Percentiles rank a stretch among this genome's conserved stretches.
phyloP scores from a whole-genome alignment of 805 yeast genomes.

The Metschnikowia borealis region DNA sequence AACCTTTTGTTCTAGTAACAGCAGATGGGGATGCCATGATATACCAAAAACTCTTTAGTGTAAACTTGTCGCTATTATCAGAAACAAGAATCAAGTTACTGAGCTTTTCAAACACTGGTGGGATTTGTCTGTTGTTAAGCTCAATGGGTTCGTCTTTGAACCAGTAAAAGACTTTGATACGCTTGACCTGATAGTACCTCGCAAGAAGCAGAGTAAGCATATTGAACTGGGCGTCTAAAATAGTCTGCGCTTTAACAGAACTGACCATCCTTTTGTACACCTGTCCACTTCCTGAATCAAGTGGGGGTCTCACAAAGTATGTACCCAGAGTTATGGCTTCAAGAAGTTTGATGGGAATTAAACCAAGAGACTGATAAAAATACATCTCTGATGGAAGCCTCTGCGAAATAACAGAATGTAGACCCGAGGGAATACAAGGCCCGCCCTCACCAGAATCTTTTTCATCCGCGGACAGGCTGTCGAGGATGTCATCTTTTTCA shows the following conservation, averaged over 20 bases:
- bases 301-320: slow-evolving; percentile 58
- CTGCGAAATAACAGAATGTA: slow-evolving; percentile 78
- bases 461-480: background rate
- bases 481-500: slow-evolving; percentile 8
- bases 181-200: slow-evolving; percentile 80
- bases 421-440: slow-evolving; percentile 62
- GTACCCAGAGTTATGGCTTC: slow-evolving; percentile 65
- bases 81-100: slow-evolving; percentile 2
- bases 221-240: slow-evolving; percentile 61
- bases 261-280: slow-evolving; percentile 56
- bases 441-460: background rate
- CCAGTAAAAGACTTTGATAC: slow-evolving; percentile 53
- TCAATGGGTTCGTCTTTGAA: slow-evolving; percentile 42
- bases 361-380: slow-evolving; percentile 76
- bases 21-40: slow-evolving; percentile 14
- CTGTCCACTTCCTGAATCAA: slow-evolving; percentile 57
- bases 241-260: slow-evolving; percentile 40
- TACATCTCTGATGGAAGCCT: slow-evolving; percentile 82
- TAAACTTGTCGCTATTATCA: slow-evolving; percentile 17
- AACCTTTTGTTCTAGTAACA: background rate
- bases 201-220: slow-evolving; percentile 68
- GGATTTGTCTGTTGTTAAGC: slow-evolving; percentile 50
- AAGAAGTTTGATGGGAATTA: slow-evolving; percentile 58
- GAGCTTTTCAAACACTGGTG: slow-evolving; percentile 45
- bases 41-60: slow-evolving; percentile 23